Evolutionary conservation across 331 rosid genomes (phyloP).

Genomic region (Stylosanthes scabra): DNA sequence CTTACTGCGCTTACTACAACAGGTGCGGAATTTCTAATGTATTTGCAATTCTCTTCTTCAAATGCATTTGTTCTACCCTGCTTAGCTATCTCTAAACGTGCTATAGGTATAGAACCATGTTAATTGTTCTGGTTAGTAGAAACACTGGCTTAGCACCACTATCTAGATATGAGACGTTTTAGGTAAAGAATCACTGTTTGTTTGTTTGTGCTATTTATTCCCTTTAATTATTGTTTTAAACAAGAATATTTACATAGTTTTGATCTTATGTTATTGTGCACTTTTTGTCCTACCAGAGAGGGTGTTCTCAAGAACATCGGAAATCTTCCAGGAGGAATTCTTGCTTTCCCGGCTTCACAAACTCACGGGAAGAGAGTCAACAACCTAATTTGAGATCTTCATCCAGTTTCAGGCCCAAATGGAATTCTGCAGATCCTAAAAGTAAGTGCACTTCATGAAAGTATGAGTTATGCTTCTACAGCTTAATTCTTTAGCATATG

Average conservation of each 20-base stretch:
- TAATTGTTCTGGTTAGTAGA: neutral
- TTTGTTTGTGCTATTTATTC: neutral
- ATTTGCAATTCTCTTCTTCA: neutral
- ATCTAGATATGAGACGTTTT: neutral
- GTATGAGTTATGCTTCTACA: slow-evolving; percentile 14
- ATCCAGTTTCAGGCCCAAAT: slow-evolving; percentile 64
- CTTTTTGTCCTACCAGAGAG: slow-evolving; percentile 56
- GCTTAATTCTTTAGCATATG: slow-evolving; percentile 22
- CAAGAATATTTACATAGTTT: slow-evolving; percentile 7
- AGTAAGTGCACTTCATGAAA: slow-evolving; percentile 59
- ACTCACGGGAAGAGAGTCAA: slow-evolving; percentile 80
- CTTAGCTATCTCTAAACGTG: neutral
- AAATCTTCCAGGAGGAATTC: slow-evolving; percentile 66
- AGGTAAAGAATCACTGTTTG: neutral
- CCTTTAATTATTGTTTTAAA: neutral
- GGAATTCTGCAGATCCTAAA: slow-evolving; percentile 75
- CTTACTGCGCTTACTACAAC: neutral
- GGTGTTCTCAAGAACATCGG: slow-evolving; percentile 82
- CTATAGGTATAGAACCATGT: neutral
- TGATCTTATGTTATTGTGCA: slow-evolving; percentile 29
- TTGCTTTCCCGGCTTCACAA: slow-evolving; percentile 62
- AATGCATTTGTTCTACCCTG: neutral
- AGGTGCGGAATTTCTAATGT: neutral
- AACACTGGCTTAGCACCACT: neutral
- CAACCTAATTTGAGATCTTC: slow-evolving; percentile 76